phyloP scores from a whole-genome alignment of 257 asterid species.

The Petunia axillaris region DNA sequence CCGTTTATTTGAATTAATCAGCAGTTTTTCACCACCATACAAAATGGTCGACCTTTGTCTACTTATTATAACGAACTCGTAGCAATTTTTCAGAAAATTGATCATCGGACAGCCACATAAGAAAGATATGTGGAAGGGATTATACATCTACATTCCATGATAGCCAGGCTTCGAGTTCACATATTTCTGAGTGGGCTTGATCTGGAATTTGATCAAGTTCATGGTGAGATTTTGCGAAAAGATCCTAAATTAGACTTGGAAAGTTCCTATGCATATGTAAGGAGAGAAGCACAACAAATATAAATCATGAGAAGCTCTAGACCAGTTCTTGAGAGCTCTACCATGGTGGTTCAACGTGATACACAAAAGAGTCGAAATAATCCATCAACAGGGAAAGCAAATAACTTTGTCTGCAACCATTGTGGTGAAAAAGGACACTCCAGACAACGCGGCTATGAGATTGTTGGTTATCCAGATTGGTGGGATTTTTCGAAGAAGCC shows the following conservation, averaged over 20 bases:
- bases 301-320: neutral
- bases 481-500: conserved; percentile 33
- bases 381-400: neutral
- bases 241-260: conserved; percentile 24
- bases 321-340: neutral
- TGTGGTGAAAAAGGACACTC: conserved; percentile 26
- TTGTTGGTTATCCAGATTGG: conserved; percentile 29
- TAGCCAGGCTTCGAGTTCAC: conserved; percentile 28
- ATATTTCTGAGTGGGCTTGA: conserved; percentile 31
- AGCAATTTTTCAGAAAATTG: conserved; percentile 22
- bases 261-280: conserved; percentile 20
- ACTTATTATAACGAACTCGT: conserved; percentile 24
- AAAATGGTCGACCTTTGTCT: conserved; percentile 19
- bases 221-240: conserved; percentile 28
- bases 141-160: neutral
- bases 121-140: conserved; percentile 11
- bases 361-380: neutral
- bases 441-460: conserved; percentile 16
- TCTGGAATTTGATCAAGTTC: conserved; percentile 28
- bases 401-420: neutral
- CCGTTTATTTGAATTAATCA: neutral
- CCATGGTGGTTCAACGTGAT: neutral
- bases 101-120: neutral
- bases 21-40: neutral
- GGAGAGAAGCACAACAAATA: conserved; percentile 24